Evolutionary conservation across 768 basidiomycete species (phyloP).

Genomic region (Lactifluus hygrophoroides): DNA sequence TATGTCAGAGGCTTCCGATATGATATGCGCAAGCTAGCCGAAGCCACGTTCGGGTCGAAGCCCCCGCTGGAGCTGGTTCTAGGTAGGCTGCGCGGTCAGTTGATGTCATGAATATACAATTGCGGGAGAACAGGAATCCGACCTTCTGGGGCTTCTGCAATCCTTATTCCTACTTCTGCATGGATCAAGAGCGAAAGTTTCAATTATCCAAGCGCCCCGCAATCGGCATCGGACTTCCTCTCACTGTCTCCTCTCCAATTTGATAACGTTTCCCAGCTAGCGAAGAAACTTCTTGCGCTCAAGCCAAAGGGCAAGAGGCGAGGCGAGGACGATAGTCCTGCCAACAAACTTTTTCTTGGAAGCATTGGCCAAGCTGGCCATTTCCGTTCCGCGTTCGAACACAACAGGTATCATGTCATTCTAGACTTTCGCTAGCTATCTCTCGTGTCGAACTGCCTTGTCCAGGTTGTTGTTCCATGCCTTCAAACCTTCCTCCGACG

Average conservation of each 20-base stretch:
- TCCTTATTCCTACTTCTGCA: slow-evolving; percentile 10
- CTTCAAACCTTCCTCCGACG: slow-evolving; percentile 3
- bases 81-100: slow-evolving; percentile 1
- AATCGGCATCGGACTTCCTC: slow-evolving; percentile 9
- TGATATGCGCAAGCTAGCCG: slow-evolving; percentile 7
- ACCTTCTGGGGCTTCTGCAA: slow-evolving; percentile 16
- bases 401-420: slow-evolving; percentile 13
- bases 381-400: slow-evolving; percentile 13
- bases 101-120: not conserved
- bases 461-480: slow-evolving; percentile 10
- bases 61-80: slow-evolving; percentile 10
- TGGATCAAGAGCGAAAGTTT: not conserved
- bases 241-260: slow-evolving; percentile 20
- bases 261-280: not conserved
- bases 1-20: slow-evolving; percentile 2
- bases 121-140: slow-evolving; percentile 9
- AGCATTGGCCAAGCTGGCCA: not conserved
- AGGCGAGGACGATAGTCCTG: slow-evolving; percentile 12
- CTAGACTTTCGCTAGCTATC: not conserved
- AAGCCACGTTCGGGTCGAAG: slow-evolving; percentile 3
- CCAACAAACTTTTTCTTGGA: slow-evolving; percentile 13
- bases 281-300: slow-evolving; percentile 9
- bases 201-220: not conserved
- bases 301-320: slow-evolving; percentile 7
- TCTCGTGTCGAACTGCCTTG: not conserved